Percentiles rank a stretch among this genome's conserved stretches.
These are phyloP conservation scores for Thelonectria blattea DNA, from an alignment of 2,329 filamentous ascomycete species.

Conservation along the genomic window DNA sequence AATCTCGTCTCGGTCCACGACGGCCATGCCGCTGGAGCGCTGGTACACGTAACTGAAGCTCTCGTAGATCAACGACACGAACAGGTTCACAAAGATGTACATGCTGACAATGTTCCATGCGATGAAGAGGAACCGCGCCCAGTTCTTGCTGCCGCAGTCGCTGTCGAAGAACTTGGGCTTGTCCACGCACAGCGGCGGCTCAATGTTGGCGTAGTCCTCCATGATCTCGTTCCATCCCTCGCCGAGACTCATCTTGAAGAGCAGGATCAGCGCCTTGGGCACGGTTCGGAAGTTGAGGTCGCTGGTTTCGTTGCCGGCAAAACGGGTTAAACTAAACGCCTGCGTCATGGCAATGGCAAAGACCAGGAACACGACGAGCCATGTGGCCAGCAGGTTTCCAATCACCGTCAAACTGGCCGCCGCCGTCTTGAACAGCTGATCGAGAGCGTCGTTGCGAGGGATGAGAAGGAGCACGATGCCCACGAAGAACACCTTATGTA, in stretches of 20 bases:
- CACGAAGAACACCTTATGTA: slow-evolving; percentile 95
- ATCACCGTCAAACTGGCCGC: slow-evolving; percentile 92
- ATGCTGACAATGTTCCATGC: slow-evolving; percentile 99
- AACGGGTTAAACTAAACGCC: slow-evolving; percentile 92
- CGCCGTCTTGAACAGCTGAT: slow-evolving; percentile 98
- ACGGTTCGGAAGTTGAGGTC: slow-evolving; percentile 94
- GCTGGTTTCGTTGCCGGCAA: slow-evolving; percentile 72
- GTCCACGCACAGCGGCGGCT: slow-evolving; percentile 80
- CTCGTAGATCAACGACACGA: slow-evolving; percentile 98
- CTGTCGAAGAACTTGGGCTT: slow-evolving; percentile 77
- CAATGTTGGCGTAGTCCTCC: slow-evolving; percentile 89
- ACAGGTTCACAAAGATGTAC: slow-evolving; percentile 99
- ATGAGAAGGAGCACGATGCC: slow-evolving; percentile 89
- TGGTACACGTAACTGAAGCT: slow-evolving; percentile 99
- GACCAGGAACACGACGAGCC: slow-evolving; percentile 95
- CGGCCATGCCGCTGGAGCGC: slow-evolving; percentile 88
- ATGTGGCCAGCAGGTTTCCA: slow-evolving; percentile 89
- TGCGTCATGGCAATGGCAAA: slow-evolving; percentile 97
- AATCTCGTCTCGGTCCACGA: slow-evolving; percentile 91
- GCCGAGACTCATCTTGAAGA: slow-evolving; percentile 91
- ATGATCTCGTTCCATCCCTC: slow-evolving; percentile 98
- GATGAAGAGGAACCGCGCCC: slow-evolving; percentile 90
- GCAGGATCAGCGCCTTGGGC: slow-evolving; percentile 88
- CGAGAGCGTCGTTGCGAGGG: slow-evolving; percentile 93
- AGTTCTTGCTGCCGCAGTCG: slow-evolving; percentile 89